Conservation (phyloP, 2,329 filamentous ascomycete genomes). For the Sporothrix brunneoviolacea region DNA sequence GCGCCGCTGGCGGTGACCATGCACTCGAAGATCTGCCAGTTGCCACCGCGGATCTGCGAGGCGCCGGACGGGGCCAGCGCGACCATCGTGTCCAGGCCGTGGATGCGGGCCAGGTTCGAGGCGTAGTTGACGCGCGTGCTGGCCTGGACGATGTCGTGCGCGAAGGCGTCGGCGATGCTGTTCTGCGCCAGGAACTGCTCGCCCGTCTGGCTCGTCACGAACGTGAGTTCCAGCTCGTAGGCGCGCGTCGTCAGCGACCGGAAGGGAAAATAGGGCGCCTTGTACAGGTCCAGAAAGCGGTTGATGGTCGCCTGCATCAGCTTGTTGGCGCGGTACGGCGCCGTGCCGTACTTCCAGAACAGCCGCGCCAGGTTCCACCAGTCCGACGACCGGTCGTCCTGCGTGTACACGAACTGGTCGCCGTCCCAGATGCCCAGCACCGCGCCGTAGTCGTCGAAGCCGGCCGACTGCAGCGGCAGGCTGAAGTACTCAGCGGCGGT, state of each 20-base stretch:
- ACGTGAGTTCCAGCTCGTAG: constrained; percentile 59
- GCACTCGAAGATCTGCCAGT: constrained; percentile 87
- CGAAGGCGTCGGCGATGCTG: constrained; percentile 60
- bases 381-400: constrained; percentile 50
- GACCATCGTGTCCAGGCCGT: constrained; percentile 84
- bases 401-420: constrained; percentile 60
- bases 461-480: constrained; percentile 47
- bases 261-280: constrained; percentile 79
- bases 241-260: constrained; percentile 63
- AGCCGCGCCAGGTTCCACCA: constrained; percentile 81
- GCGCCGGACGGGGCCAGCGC: constrained; percentile 86
- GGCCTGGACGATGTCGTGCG: constrained; percentile 79
- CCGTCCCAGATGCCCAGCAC: constrained; percentile 82
- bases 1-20: constrained; percentile 66
- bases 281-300: constrained; percentile 74
- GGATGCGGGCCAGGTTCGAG: constrained; percentile 77
- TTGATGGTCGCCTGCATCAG: constrained; percentile 65
- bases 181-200: constrained; percentile 63
- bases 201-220: constrained; percentile 64
- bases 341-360: constrained; percentile 77
- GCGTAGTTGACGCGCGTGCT: constrained; percentile 92
- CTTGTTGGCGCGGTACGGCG: constrained; percentile 65
- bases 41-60: constrained; percentile 72
- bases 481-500: constrained; percentile 65
- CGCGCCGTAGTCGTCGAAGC: constrained; percentile 36